These are phyloP conservation scores for Nicotiana benthamiana DNA, from an alignment of 257 asterid species.

Conservation along the genomic window DNA sequence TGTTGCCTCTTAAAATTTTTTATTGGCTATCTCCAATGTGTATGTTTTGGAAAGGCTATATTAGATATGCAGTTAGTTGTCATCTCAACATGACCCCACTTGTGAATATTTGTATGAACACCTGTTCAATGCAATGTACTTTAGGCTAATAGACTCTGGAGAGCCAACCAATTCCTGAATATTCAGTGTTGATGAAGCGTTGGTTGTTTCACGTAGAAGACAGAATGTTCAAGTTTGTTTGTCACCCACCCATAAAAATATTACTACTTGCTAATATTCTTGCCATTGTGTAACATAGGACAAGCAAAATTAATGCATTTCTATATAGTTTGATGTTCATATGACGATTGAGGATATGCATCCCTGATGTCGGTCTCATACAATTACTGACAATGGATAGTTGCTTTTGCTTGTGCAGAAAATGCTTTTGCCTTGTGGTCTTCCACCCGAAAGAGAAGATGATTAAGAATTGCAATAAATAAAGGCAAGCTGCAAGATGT, in stretches of 20 bases:
- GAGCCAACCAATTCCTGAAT: not conserved
- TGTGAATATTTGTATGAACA: not conserved
- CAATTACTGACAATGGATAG: not conserved
- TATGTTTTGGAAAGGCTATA: not conserved
- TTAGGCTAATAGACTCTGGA: not conserved
- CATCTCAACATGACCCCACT: not conserved
- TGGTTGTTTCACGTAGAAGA: not conserved
- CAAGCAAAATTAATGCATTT: not conserved
- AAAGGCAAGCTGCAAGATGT: not conserved
- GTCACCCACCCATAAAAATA: not conserved
- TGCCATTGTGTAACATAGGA: not conserved
- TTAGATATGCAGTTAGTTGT: not conserved
- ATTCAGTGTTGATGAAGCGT: not conserved
- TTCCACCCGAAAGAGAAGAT: conserved; percentile 94
- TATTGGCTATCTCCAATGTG: not conserved
- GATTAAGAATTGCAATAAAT: conserved; percentile 29
- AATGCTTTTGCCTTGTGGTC: conserved; percentile 93
- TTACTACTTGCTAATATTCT: not conserved
- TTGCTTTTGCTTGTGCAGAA: conserved; percentile 42
- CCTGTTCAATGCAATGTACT: not conserved
- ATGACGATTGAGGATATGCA: not conserved
- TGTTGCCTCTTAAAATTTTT: not conserved
- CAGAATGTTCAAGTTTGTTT: not conserved
- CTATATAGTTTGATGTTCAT: not conserved
- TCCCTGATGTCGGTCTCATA: not conserved